phyloP scores from a whole-genome alignment of 768 basidiomycete species.

The Tylopilus rubrobrunneus region DNA sequence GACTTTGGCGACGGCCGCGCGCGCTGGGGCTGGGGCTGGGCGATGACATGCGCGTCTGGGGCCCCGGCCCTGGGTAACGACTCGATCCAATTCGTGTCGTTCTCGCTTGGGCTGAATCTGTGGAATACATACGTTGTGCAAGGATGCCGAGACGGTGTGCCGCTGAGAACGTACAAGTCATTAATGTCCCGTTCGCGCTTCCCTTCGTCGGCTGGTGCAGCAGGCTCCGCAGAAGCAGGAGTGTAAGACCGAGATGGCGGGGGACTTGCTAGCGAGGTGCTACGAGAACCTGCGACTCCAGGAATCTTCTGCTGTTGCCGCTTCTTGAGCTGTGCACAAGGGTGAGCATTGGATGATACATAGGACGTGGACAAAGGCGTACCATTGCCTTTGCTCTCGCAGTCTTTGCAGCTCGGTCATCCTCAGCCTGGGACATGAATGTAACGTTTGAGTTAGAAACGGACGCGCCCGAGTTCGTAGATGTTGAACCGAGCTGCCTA shows the following conservation, averaged over 20 bases:
- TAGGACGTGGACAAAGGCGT: constrained; percentile 18
- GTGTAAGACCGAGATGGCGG: constrained; percentile 50
- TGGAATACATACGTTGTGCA: constrained; percentile 7
- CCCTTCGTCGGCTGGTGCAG: constrained; percentile 35
- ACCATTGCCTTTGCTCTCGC: constrained; percentile 85
- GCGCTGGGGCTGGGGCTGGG: constrained; percentile 32
- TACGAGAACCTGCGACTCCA: constrained; percentile 32
- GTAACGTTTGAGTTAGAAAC: constrained; percentile 1
- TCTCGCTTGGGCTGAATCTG: constrained; percentile 45
- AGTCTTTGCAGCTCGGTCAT: constrained; percentile 75
- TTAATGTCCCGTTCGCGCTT: constrained; percentile 46
- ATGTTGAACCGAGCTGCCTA: not conserved
- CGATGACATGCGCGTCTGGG: constrained; percentile 26
- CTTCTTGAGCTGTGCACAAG: constrained; percentile 63
- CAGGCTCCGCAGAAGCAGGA: constrained; percentile 43
- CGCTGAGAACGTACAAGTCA: constrained; percentile 54
- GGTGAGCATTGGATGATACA: not conserved
- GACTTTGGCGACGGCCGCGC: constrained; percentile 15
- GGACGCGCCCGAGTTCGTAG: constrained; percentile 1
- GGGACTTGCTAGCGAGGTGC: constrained; percentile 37
- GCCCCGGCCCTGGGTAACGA: constrained; percentile 47
- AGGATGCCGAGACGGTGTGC: not conserved
- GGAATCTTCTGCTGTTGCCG: constrained; percentile 66
- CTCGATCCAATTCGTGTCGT: constrained; percentile 54
- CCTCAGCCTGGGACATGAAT: constrained; percentile 46